These are phyloP conservation scores for Rhizophagus prolifer DNA, from an alignment of 192 early-diverging fungal species.

Conservation along the genomic window DNA sequence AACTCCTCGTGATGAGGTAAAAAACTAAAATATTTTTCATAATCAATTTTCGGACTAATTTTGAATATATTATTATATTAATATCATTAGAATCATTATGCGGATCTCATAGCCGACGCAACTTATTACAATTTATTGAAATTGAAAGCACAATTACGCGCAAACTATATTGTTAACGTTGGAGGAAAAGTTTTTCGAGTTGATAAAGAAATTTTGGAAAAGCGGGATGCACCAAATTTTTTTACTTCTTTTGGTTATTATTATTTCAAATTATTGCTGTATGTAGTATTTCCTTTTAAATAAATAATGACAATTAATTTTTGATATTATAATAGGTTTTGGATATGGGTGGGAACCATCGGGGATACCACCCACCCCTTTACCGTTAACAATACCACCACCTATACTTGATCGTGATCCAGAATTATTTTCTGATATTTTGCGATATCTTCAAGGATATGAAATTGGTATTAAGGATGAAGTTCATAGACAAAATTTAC, in stretches of 20 bases:
- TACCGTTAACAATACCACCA: constrained; percentile 17
- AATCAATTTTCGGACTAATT: no score
- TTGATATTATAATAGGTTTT: constrained; percentile 3
- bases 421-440: constrained; percentile 53
- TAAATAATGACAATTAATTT: not conserved
- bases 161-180: constrained; percentile 47
- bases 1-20: constrained; percentile 42
- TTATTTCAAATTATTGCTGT: constrained; percentile 22
- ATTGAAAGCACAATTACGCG: constrained; percentile 31
- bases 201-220: constrained; percentile 43
- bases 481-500: constrained; percentile 51
- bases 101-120: constrained; percentile 38
- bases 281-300: not conserved
- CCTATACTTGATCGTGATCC: constrained; percentile 50
- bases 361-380: not conserved
- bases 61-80: not conserved
- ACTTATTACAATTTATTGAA: constrained; percentile 37
- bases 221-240: constrained; percentile 46
- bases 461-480: constrained; percentile 54
- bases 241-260: constrained; percentile 37
- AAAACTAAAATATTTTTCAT: not conserved
- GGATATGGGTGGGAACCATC: constrained; percentile 21
- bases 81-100: constrained; percentile 37
- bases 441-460: constrained; percentile 56
- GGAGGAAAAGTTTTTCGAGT: constrained; percentile 55